Evolutionary conservation across 2,329 filamentous ascomycete genomes (phyloP).

Genomic region (Stagonosporopsis vannaccii): DNA sequence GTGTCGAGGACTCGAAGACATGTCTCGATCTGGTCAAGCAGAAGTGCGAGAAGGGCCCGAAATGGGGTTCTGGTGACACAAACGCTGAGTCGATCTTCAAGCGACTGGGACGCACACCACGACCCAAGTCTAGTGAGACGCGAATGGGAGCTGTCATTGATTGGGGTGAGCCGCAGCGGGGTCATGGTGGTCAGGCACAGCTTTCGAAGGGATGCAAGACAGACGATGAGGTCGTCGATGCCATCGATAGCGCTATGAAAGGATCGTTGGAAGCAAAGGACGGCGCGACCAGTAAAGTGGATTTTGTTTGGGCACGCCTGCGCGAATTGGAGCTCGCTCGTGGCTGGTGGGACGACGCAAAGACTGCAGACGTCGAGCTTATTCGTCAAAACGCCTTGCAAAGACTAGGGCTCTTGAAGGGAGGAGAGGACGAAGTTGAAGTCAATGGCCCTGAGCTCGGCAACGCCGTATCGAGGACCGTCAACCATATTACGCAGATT

Average conservation of each 20-base stretch:
- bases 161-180: constrained; percentile 80
- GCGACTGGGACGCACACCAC: constrained; percentile 68
- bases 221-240: constrained; percentile 65
- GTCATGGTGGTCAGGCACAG: constrained; percentile 64
- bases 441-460: constrained; percentile 48
- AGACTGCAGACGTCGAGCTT: constrained; percentile 47
- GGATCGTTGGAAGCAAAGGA: constrained; percentile 53
- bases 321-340: constrained; percentile 66
- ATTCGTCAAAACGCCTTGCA: constrained; percentile 38
- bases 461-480: constrained; percentile 58
- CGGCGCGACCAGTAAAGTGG: constrained; percentile 61
- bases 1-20: constrained; percentile 88
- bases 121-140: constrained; percentile 50
- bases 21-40: constrained; percentile 93
- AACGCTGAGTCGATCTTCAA: constrained; percentile 90
- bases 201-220: constrained; percentile 63
- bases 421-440: constrained; percentile 31
- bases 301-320: constrained; percentile 69
- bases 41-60: constrained; percentile 91
- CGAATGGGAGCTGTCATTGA: constrained; percentile 78
- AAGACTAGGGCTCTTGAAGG: constrained; percentile 30
- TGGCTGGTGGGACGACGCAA: constrained; percentile 66
- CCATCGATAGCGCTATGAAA: constrained; percentile 60
- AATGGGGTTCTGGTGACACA: constrained; percentile 81
- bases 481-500: constrained; percentile 59